Evolutionary conservation across 2,329 filamentous ascomycete species (phyloP), one percentile per base, ranked within the genome.

Genomic region (Epichloe elymi): DNA sequence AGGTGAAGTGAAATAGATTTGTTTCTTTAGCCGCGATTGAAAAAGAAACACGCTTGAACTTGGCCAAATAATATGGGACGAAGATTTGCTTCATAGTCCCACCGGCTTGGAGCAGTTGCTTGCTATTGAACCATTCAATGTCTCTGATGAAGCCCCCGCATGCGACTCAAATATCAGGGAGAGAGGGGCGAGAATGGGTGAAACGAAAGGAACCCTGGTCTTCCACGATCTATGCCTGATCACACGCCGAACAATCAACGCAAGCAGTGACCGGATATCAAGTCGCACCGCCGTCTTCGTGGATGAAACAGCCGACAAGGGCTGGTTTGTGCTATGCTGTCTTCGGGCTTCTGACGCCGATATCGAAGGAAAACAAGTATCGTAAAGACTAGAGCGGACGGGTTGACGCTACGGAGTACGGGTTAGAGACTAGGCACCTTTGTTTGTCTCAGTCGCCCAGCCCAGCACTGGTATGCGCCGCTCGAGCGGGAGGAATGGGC

Each of bases 391-490:
- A 42, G 49, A 14, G 12, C 19, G 17, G 26, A 20, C 20, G 11
- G 38, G 39, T 33, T 45, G 43, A 48, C 41, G 12, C 45, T 11
- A 17, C 8, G 30, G 30, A 30, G 30, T 4, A 11, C 30, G 30
- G 30, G 30, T 30, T 30, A 30, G 30, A 30, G 30, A 30, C 17
- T 50, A 42, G 47, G 35, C 33, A 46, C 36, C 17, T 37, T 33
- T 35, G 35, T 44, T 23, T 39, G 47, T 50, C 23, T 48, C 38
- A 44, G 42, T 14, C 15, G 30, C 23, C 10, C 40, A 48, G 51
- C 48, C 48, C 26, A 36, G 36, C 15, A 35, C 48, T 50, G 51
- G 51, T 19, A 53, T 51, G 48, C n/a, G n/a, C 6, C 23, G 39
- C 10, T 43, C 40, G 30, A 38, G 40, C 19, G 38, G 33, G 8